Percentiles rank a stretch among this genome's conserved stretches.
Evolutionary conservation across 257 asterid genomes (phyloP).

Genomic region (Primulina eburnea): DNA sequence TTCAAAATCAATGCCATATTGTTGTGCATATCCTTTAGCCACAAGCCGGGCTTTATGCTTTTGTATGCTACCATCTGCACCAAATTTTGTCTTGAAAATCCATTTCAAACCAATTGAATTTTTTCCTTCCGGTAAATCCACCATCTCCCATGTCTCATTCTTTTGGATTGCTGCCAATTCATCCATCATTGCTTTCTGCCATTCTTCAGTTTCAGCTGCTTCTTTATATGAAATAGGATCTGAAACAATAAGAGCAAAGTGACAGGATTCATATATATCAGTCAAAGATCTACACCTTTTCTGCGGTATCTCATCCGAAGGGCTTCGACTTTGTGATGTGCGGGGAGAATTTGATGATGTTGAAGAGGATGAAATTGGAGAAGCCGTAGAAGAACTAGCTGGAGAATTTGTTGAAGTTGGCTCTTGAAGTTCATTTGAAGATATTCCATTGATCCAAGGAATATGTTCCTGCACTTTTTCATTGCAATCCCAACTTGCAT

Average conservation of each 20-base stretch:
- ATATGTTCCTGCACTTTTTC: background rate
- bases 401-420: background rate
- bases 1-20: too few species aligned
- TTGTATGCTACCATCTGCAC: constrained; percentile 1
- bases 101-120: constrained; percentile 18
- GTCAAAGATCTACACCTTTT: too few species aligned
- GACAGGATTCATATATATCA: background rate
- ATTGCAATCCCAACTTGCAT: background rate
- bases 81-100: constrained; percentile 17
- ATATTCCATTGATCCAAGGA: too few species aligned
- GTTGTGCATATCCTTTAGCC: too few species aligned
- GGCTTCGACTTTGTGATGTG: background rate
- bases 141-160: constrained; percentile 20
- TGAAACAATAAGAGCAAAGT: background rate
- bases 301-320: too few species aligned
- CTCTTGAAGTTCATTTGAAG: background rate
- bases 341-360: too few species aligned
- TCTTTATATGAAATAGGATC: constrained; percentile 5
- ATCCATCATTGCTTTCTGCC: constrained; percentile 5
- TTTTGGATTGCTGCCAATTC: constrained; percentile 2
- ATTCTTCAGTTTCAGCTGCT: background rate
- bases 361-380: too few species aligned
- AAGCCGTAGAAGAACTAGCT: too few species aligned
- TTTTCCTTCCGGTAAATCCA: background rate
- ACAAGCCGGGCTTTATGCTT: too few species aligned